Evolutionary conservation across 2,329 filamentous ascomycete genomes (phyloP).

Genomic region (Penicillium sp.): DNA sequence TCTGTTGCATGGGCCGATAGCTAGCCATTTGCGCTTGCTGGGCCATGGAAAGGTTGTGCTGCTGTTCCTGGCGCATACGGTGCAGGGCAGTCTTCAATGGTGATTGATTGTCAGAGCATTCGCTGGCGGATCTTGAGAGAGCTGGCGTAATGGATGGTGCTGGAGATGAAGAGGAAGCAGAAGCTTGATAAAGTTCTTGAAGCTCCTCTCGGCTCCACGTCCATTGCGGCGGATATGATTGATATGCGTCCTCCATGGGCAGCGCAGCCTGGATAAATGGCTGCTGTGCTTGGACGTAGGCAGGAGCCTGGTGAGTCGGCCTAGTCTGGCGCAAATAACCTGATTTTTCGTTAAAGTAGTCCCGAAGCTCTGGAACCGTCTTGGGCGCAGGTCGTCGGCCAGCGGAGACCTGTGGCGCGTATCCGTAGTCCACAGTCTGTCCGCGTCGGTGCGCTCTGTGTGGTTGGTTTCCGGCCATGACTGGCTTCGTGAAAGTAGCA

Average conservation of each 20-base stretch:
- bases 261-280: constrained; percentile 17
- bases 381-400: constrained; percentile 21
- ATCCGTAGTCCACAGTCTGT: constrained; percentile 75
- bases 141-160: constrained; percentile 16
- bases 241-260: constrained; percentile 19
- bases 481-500: constrained; percentile 48
- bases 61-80: constrained; percentile 32
- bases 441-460: constrained; percentile 68
- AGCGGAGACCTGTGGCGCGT: constrained; percentile 44
- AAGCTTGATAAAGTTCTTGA: constrained; percentile 27
- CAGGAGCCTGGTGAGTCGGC: constrained; percentile 15
- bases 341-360: constrained; percentile 30
- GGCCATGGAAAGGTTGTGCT: constrained; percentile 21
- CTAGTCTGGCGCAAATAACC: constrained; percentile 15
- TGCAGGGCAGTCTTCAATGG: constrained; percentile 27
- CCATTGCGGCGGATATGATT: constrained; percentile 26
- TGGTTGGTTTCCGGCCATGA: constrained; percentile 53
- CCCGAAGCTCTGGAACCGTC: constrained; percentile 25
- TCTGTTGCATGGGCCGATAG: constrained; percentile 30
- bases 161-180: constrained; percentile 31
- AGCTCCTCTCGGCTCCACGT: constrained; percentile 33
- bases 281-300: constrained; percentile 49
- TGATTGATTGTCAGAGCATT: constrained; percentile 18
- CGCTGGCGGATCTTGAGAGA: constrained; percentile 22
- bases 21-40: constrained; percentile 23